A percentile compares a stretch with the other conserved stretches of the same genome.
phyloP scores from a whole-genome alignment of 225 moss, liverwort and hornwort genomes.

The Bryum argenteum region DNA sequence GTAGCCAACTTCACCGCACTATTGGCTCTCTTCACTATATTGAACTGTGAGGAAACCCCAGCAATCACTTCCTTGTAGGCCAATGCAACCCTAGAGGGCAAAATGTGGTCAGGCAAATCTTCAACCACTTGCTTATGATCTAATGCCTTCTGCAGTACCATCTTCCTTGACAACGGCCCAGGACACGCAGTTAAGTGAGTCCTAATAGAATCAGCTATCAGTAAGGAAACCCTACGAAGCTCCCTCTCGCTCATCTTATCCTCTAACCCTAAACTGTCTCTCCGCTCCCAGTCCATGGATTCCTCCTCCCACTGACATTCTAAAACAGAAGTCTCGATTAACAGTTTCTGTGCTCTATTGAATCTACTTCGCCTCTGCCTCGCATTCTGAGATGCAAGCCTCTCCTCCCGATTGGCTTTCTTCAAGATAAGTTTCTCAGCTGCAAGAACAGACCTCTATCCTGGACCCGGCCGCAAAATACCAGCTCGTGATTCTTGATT shows the following conservation, averaged over 20 bases:
- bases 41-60: neutral
- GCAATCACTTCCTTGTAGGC: neutral
- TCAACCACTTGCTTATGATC: neutral
- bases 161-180: neutral
- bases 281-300: too few species aligned
- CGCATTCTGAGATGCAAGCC: slow-evolving; percentile 2
- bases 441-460: neutral
- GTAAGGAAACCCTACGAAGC: neutral
- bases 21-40: neutral
- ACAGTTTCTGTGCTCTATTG: too few species aligned
- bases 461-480: neutral
- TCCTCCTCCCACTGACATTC: too few species aligned
- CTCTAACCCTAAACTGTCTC: too few species aligned
- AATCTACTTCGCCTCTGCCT: neutral
- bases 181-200: neutral
- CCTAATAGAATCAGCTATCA: slow-evolving; percentile 7
- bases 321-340: too few species aligned
- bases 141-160: neutral
- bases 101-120: neutral
- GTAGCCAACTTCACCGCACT: neutral
- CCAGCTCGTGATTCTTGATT: neutral
- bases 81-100: neutral
- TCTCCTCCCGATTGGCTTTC: neutral
- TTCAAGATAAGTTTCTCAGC: neutral
- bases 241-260: slow-evolving; percentile 7